phyloP scores from a whole-genome alignment of 495 filamentous ascomycete species.

The Peziza echinospora region DNA sequence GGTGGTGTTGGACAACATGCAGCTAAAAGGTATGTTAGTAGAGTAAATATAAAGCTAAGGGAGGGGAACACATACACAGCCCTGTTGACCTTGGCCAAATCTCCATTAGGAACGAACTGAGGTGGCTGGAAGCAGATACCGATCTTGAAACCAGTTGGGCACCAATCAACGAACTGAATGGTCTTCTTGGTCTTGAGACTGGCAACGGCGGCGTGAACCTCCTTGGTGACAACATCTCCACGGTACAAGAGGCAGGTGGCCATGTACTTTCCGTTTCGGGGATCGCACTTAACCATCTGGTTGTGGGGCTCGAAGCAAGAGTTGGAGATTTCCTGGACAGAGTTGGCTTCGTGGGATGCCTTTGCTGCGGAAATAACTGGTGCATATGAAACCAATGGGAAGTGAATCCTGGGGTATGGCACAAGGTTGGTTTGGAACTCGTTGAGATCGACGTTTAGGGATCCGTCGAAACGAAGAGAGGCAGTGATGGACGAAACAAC shows the following conservation, averaged over 20 bases:
- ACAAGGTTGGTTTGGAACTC: conserved; percentile 94
- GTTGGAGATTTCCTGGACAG: conserved; percentile 41
- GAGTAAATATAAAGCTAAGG: neutral
- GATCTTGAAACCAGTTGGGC: conserved; percentile 88
- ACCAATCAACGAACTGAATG: conserved; percentile 89
- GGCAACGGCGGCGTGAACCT: conserved; percentile 60
- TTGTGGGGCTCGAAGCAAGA: conserved; percentile 79
- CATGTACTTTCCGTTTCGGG: conserved; percentile 88
- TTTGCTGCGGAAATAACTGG: conserved; percentile 64
- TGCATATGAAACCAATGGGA: conserved; percentile 73
- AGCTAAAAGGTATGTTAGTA: conserved; percentile 19
- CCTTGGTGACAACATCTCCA: conserved; percentile 69
- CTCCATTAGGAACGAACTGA: conserved; percentile 50
- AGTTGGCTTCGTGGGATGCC: conserved; percentile 64
- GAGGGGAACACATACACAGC: conserved; percentile 31
- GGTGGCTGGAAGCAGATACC: conserved; percentile 89
- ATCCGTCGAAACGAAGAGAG: conserved; percentile 73
- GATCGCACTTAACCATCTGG: conserved; percentile 90
- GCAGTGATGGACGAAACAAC: conserved; percentile 83
- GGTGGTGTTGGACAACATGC: conserved; percentile 83
- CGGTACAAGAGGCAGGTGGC: conserved; percentile 76
- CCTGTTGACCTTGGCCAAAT: conserved; percentile 66
- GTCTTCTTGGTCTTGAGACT: conserved; percentile 67
- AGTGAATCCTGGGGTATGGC: conserved; percentile 79
- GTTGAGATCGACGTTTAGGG: conserved; percentile 77